Base-by-base conservation (phyloP, 176 grass and related monocot species). In the Microstegium vimineum region DNA sequence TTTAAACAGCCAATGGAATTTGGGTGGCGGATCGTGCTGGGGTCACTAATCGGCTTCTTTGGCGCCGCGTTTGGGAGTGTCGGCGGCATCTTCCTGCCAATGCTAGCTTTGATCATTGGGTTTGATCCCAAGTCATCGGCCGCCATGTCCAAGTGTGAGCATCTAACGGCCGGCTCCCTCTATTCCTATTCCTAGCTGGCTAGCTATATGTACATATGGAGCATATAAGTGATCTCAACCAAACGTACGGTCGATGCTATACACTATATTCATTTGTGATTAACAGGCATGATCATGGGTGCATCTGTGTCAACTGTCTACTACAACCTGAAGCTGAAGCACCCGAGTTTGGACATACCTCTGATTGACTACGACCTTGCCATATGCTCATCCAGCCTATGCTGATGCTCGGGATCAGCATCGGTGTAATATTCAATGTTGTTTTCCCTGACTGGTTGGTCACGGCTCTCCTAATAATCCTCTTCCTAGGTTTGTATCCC, bases 381-480 rank as follows among this genome's bases (percentile, higher is more conserved):
- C n/a, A 56, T 94, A 56, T 94, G 52, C 92, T 98, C 11, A 72
- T 94, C 61, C 95, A 98, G 73, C 90, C 95, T 4, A 94, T 94
- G 90, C 88, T 94, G 0, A 93, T 93, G 90, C 84, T 98, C 5
- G 95, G 95, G 47, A 52, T 52, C 47, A 52, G 47, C 47, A 52
- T 52, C 1, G 88, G 92, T 33, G 88, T 94, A 62, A 74, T 90
- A 47, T 93, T 94, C 68, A 93, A 91, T 93, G 90, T 91, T 1
- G 85, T 94, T 46, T 91, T 93, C 67, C 88, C 92, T 0, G 86
- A 94, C 54, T 98, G 92, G 92, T 72, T 98, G 22, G 71, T 91
- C 42, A 98, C 92, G 0, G 35, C 87, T 76, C 88, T 98, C 59
- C 61, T 98, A 18, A 91, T 94, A 35, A 79, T 89, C 77, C 69